Evolutionary conservation across 2,329 filamentous ascomycete genomes (phyloP).

Genomic region (Talaromyces sp.): DNA sequence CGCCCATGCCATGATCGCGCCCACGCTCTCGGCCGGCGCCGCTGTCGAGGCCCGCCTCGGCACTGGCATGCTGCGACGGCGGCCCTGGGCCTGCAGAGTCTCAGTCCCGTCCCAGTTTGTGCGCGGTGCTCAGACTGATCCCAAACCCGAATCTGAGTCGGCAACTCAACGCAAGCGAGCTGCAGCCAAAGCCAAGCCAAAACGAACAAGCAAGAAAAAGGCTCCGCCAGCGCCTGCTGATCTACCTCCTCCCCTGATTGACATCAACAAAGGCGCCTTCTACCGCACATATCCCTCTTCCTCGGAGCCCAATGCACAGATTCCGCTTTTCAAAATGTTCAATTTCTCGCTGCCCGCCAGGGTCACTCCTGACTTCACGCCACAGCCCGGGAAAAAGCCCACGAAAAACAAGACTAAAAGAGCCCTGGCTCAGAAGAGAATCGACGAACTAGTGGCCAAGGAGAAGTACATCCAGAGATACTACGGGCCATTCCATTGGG

Average conservation of each 20-base stretch:
- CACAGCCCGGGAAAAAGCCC: neutral
- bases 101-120: conserved; percentile 8
- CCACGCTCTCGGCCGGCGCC: neutral
- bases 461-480: conserved; percentile 21
- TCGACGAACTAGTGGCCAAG: neutral
- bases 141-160: neutral
- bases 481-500: conserved; percentile 59
- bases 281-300: conserved; percentile 66
- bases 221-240: neutral
- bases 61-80: conserved; percentile 25
- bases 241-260: conserved; percentile 52
- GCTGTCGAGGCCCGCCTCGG: neutral
- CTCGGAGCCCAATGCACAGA: conserved; percentile 45
- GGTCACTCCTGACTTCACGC: conserved; percentile 2
- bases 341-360: conserved; percentile 62
- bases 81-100: conserved; percentile 11
- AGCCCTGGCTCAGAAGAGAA: too few species aligned
- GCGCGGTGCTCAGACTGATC: conserved; percentile 8
- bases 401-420: neutral
- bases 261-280: conserved; percentile 74
- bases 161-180: conserved; percentile 9
- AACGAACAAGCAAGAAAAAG: neutral
- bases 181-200: neutral
- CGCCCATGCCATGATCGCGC: neutral
- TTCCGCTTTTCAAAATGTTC: conserved; percentile 68